Evolutionary conservation across 2,329 filamentous ascomycete species (phyloP).

Genomic region (Verticillium klebahnii): DNA sequence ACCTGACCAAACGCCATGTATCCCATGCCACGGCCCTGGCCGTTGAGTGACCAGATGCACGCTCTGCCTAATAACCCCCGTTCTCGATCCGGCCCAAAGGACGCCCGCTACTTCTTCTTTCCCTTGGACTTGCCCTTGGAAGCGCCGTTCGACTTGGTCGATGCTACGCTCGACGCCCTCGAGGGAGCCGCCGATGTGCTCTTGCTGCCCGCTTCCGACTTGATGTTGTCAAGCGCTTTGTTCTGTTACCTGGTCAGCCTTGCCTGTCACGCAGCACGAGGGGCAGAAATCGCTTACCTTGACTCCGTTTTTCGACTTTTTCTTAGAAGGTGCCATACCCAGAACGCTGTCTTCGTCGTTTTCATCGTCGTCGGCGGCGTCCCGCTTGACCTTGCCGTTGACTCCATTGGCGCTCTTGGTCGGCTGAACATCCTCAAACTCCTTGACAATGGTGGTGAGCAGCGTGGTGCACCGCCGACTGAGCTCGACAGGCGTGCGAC

Average conservation of each 20-base stretch:
- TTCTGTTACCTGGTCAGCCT: constrained; percentile 53
- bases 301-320: constrained; percentile 85
- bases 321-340: constrained; percentile 81
- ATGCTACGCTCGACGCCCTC: constrained; percentile 82
- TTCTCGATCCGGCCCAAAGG: background rate
- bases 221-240: constrained; percentile 86
- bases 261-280: constrained; percentile 5
- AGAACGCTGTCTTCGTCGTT: constrained; percentile 80
- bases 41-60: background rate
- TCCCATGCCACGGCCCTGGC: background rate
- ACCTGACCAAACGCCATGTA: background rate
- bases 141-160: constrained; percentile 53
- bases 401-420: constrained; percentile 50
- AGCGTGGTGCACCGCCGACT: constrained; percentile 89
- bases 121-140: constrained; percentile 40
- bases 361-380: constrained; percentile 71
- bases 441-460: constrained; percentile 88
- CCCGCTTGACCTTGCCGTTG: constrained; percentile 70
- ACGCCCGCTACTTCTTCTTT: constrained; percentile 44
- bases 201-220: constrained; percentile 65
- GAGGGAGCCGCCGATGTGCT: constrained; percentile 73
- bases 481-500: constrained; percentile 87
- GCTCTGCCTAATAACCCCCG: background rate
- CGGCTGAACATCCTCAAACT: constrained; percentile 71
- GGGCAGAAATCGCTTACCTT: constrained; percentile 56